Base-by-base conservation (phyloP, 1,284 basidiomycete species). In the Leccinum cinnamomeum region DNA sequence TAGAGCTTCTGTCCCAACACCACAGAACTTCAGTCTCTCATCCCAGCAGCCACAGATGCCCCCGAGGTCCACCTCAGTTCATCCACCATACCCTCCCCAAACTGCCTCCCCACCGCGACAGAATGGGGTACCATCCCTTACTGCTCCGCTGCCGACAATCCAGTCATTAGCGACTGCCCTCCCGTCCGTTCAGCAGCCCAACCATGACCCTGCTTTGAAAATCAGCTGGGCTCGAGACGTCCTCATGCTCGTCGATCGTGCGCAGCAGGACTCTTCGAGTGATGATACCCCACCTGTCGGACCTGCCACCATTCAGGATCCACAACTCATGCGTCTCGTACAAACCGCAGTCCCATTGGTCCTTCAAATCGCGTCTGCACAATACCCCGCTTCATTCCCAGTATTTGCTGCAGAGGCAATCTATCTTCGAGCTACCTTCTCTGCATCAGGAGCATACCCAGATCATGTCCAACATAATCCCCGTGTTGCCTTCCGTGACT, bases 401-500 rank as follows among this genome's bases (percentile, higher is more conserved):
- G 68, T 77, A 1, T 80, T 86, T 59, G 79, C 87, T 1, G 83
- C 90, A 0, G 91, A 95, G 70, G 91, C 92, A 0, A 76, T 93
- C 46, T 93, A 88, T 71, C 79, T 90, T 62, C 84, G 90, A 4
- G 94, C 90, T 0, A 86, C 86, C 6, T 81, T 95, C 56, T 82
- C 84, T 2, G 80, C 90, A 0, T 85, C 85, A 1, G 94, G 94
- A 25, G 79, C 85, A 20, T 86, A 84, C 69, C 87, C 89, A 0
- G 79, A 84, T 35, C 77, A 82, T 64, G 65, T 91, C 54, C 80
- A 78, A 0, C 85, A 84, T 64, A 92, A 93, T 70, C 88, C 90
- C 5, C 84, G 92, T 16, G 75, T 84, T 3, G 94, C 96, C 2
- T 98, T 98, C 78, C 83, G 91, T 53, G 94, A 95, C 73, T 97